A percentile compares a stretch with the other conserved stretches of the same genome.
Conservation (phyloP, 352 stramenopile species). For the Halophytophthora polymorphica region DNA sequence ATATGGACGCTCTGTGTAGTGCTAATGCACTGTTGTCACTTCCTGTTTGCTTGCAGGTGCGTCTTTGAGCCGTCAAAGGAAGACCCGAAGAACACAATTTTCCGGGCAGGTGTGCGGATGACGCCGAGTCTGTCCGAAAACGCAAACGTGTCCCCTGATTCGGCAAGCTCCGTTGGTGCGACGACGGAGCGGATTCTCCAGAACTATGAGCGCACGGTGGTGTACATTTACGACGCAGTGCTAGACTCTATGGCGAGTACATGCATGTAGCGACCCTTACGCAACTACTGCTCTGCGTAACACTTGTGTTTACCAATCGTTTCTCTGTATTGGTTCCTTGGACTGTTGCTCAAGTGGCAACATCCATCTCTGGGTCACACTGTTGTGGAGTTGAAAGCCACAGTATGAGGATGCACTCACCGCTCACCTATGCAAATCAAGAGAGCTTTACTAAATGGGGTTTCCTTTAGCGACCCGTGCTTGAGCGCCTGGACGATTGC, state of each 20-base stretch:
- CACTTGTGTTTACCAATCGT: too few species aligned
- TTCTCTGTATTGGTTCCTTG: too few species aligned
- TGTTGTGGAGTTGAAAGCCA: too few species aligned
- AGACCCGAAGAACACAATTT: conserved; percentile 42
- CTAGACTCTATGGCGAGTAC: conserved; percentile 14
- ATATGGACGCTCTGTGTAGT: neutral
- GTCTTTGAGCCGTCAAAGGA: conserved; percentile 40
- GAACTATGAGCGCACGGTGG: conserved; percentile 36
- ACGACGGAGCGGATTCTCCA: conserved; percentile 34
- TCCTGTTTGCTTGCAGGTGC: conserved; percentile 18
- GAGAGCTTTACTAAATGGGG: too few species aligned
- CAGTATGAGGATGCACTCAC: too few species aligned
- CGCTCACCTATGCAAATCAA: too few species aligned
- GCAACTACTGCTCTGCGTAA: too few species aligned
- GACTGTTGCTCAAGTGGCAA: too few species aligned
- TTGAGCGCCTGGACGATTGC: too few species aligned
- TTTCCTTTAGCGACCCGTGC: too few species aligned
- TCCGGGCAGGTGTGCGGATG: conserved; percentile 47
- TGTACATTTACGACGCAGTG: conserved; percentile 36
- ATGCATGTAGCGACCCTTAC: too few species aligned
- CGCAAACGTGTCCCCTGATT: conserved; percentile 7
- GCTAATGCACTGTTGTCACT: neutral
- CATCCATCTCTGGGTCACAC: too few species aligned
- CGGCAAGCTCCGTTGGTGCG: conserved; percentile 36
- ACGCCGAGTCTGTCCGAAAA: conserved; percentile 27